Base-by-base conservation (phyloP, 192 early-diverging fungal genomes). In the Chytriomyces sp. region DNA sequence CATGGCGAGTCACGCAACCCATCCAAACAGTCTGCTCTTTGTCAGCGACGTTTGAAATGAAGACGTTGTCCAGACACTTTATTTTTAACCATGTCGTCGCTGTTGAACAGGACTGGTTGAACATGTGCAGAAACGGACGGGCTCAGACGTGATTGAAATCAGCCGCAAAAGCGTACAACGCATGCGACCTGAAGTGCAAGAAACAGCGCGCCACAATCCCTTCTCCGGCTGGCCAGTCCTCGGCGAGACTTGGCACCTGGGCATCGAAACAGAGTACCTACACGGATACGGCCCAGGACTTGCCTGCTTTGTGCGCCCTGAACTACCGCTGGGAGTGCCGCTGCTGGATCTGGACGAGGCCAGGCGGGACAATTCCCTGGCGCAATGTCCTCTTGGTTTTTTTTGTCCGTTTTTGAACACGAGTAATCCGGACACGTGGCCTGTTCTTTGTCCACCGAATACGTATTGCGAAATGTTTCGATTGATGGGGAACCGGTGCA, bases 401-500 rank as follows among this genome's bases (percentile, higher is more conserved):
- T 83, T 45, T 57, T 84, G 82, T 44, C 82, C 82, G 23, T 76
- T 71, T 61, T 60, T 74, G 10, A 49, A 46, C 53, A 10, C 44
- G 28, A 24, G 10, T 18, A 62, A 48, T 13, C 18, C 72, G 26
- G 50, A 60, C 26, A 81, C 79, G 1, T 70, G 28, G 11, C 82
- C 82, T 20, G 68, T 69, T n/a, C 20, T 60, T 0, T 83, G 82
- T 72, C 82, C 82, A 20, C 75, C 82, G 23, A 61, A 62, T 46
- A 49, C 80, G 7, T 16, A 45, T 16, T 83, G 82, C 66, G 63
- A 35, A 43, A 57, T 78, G 6, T 20, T 47, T 23, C 59, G 82
- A 18, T 26, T 83, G 71, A 53, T 75, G 10, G 73, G 73, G 24
- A 47, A 46, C 11, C 61, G 73, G n/a, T 75, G 73, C 48, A 46